Percentiles rank a stretch among this genome's conserved stretches.
Evolutionary conservation across 73 alveolate species (phyloP).

Genomic region (Stentor roeselii): DNA sequence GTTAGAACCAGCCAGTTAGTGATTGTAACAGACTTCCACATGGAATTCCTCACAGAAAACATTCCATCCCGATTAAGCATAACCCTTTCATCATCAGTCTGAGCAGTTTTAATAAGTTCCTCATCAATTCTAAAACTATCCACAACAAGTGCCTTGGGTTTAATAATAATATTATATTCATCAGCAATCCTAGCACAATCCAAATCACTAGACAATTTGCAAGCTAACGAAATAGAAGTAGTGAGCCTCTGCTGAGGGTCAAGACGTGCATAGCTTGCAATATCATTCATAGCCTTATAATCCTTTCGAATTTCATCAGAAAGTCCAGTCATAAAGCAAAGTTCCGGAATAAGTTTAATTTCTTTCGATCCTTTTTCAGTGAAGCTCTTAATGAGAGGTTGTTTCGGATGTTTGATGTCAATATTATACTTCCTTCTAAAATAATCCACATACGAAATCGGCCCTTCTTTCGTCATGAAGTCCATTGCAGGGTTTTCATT

Average conservation of each 20-base stretch:
- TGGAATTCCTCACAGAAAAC: neutral
- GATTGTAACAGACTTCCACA: neutral
- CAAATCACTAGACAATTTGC: conserved; percentile 33
- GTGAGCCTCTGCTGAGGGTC: conserved; percentile 62
- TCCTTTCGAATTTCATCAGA: conserved; percentile 84
- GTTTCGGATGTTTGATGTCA: conserved; percentile 27
- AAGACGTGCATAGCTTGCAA: conserved; percentile 59
- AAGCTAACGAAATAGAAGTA: conserved; percentile 39
- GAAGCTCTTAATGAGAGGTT: neutral
- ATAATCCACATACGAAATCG: conserved; percentile 69
- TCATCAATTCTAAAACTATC: conserved; percentile 17
- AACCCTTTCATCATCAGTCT: neutral
- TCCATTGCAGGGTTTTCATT: conserved; percentile 63
- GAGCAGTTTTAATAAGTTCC: conserved; percentile 28
- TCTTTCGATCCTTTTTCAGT: conserved; percentile 33
- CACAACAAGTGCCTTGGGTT: conserved; percentile 41
- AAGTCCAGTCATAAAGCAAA: conserved; percentile 85
- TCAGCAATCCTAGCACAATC: conserved; percentile 37
- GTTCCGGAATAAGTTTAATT: conserved; percentile 83
- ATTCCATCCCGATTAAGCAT: neutral
- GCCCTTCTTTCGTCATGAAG: conserved; percentile 61
- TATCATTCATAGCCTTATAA: conserved; percentile 73
- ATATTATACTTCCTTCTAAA: conserved; percentile 71
- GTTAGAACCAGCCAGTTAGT: neutral
- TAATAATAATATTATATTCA: conserved; percentile 45